Conservation (phyloP, 1,284 basidiomycete species). For the Erythrobasidium hasegawianum region DNA sequence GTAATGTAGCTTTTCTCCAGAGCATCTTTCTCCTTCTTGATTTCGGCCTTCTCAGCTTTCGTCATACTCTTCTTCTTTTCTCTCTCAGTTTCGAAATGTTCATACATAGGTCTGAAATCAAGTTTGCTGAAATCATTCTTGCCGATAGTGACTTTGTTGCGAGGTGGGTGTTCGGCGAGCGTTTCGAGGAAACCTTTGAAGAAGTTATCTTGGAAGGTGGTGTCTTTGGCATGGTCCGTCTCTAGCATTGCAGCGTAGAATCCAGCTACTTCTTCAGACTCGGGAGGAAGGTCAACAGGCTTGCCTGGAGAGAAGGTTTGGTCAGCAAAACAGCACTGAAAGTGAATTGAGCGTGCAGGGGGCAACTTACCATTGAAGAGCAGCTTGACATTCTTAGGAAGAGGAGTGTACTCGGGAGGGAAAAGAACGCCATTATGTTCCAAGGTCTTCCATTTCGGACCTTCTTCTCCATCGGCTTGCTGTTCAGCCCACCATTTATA, state of each 20-base stretch:
- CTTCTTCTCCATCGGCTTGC: slow-evolving; percentile 60
- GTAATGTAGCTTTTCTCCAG: slow-evolving; percentile 78
- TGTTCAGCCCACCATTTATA: slow-evolving; percentile 75
- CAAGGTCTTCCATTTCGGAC: slow-evolving; percentile 85
- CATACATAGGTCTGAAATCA: slow-evolving; percentile 93
- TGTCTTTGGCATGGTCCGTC: slow-evolving; percentile 86
- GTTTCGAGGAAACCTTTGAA: slow-evolving; percentile 83
- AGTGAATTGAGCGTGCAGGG: neutral
- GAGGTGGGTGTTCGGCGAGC: slow-evolving; percentile 56
- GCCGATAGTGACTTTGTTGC: slow-evolving; percentile 28
- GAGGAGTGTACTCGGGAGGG: slow-evolving; percentile 84
- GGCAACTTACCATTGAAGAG: slow-evolving; percentile 76
- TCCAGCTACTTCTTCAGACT: slow-evolving; percentile 92
- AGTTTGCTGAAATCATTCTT: slow-evolving; percentile 63
- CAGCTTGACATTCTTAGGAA: slow-evolving; percentile 86
- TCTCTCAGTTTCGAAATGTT: slow-evolving; percentile 85
- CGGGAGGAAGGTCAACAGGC: slow-evolving; percentile 70
- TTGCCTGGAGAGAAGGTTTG: slow-evolving; percentile 57
- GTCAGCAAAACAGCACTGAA: neutral
- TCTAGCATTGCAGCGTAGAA: slow-evolving; percentile 94
- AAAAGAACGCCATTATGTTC: slow-evolving; percentile 94
- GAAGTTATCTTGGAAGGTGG: slow-evolving; percentile 90
- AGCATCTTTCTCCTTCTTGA: slow-evolving; percentile 78
- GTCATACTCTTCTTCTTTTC: slow-evolving; percentile 87
- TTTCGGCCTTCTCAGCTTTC: slow-evolving; percentile 78